Conservation (phyloP, 2,329 filamentous ascomycete genomes). For the Microascus cirrosus region DNA sequence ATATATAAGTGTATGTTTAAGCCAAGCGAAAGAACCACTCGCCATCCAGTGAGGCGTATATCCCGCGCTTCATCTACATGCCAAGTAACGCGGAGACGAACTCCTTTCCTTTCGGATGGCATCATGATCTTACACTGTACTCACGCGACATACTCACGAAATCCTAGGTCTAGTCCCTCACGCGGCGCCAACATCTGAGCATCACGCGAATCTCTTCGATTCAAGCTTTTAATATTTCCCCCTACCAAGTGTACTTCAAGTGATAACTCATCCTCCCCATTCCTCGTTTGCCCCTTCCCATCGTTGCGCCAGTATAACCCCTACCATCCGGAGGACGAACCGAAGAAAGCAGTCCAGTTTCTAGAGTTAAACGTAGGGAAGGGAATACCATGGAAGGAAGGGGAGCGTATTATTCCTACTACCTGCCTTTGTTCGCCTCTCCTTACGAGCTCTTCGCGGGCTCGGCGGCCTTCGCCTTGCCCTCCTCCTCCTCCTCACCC, state of each 20-base stretch:
- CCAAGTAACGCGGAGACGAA: too few relatives aligned
- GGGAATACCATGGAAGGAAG: neutral
- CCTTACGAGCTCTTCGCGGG: conserved; percentile 8
- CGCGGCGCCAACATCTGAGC: too few relatives aligned
- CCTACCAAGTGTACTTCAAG: neutral
- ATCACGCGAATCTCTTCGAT: too few relatives aligned
- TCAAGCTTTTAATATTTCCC: too few relatives aligned
- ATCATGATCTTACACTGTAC: too few relatives aligned
- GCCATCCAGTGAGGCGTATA: too few relatives aligned
- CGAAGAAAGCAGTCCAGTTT: neutral
- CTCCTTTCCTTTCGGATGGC: too few relatives aligned
- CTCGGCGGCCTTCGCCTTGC: conserved; percentile 26
- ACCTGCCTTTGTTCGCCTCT: neutral
- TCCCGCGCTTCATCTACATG: too few relatives aligned
- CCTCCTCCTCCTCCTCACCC: conserved; percentile 40
- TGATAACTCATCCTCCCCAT: neutral
- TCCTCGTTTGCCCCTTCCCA: neutral
- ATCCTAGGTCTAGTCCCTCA: too few relatives aligned
- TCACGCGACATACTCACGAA: too few relatives aligned
- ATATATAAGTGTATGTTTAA: neutral
- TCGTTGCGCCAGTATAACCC: neutral
- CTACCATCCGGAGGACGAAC: neutral
- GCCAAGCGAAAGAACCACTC: too few relatives aligned
- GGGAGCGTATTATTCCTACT: neutral
- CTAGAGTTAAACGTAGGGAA: conserved; percentile 1